phyloP scores from a whole-genome alignment of 2,329 filamentous ascomycete species.

The Penicillium rolfsii region DNA sequence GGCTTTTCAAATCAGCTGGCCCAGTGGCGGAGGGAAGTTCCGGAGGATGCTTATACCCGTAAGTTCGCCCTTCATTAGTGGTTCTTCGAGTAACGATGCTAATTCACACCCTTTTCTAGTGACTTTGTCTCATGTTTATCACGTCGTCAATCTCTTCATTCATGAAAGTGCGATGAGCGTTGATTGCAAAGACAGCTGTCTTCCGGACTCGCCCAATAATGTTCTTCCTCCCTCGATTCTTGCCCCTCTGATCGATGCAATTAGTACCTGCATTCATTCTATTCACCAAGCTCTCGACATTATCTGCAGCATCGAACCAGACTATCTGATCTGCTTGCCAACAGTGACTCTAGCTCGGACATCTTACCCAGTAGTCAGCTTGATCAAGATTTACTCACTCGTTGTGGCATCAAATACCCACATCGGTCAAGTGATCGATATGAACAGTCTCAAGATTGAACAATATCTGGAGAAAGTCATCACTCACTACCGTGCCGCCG shows the following conservation, averaged over 20 bases:
- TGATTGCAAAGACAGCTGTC: constrained; percentile 56
- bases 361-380: constrained; percentile 70
- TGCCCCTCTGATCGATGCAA: constrained; percentile 66
- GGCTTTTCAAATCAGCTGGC: constrained; percentile 68
- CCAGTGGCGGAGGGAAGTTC: constrained; percentile 60
- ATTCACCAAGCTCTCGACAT: constrained; percentile 69
- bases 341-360: constrained; percentile 73
- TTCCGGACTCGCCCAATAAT: constrained; percentile 38
- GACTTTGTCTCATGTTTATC: constrained; percentile 65
- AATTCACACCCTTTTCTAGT: constrained; percentile 46
- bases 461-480: constrained; percentile 72
- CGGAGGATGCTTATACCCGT: constrained; percentile 60
- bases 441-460: constrained; percentile 66
- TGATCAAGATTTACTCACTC: constrained; percentile 74
- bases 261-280: constrained; percentile 68
- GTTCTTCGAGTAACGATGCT: not conserved
- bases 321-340: constrained; percentile 65
- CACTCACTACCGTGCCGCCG: constrained; percentile 66
- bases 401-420: constrained; percentile 66
- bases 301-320: constrained; percentile 64
- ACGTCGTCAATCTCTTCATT: constrained; percentile 71
- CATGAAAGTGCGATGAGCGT: constrained; percentile 74
- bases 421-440: constrained; percentile 70
- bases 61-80: constrained; percentile 37
- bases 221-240: constrained; percentile 46